These are phyloP conservation scores for Aspergillus pseudonomiae DNA, from an alignment of 2,329 filamentous ascomycete genomes.

Conservation along the genomic window DNA sequence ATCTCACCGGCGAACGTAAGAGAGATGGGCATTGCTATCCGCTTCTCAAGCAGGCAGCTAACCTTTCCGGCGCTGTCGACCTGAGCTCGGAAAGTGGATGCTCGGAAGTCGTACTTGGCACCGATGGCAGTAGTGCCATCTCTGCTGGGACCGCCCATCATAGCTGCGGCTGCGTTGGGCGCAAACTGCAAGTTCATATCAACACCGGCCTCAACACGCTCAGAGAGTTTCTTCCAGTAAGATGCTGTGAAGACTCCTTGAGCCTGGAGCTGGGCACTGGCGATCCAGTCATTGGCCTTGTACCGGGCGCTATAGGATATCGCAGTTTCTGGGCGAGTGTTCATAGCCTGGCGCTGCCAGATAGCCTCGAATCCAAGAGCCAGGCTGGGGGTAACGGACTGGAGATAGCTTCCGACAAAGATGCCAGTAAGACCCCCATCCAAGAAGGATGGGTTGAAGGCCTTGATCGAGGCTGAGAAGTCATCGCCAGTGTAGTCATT, in stretches of 20 bases:
- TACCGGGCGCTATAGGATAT: conserved; percentile 91
- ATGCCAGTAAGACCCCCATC: conserved; percentile 94
- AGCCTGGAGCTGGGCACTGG: conserved; percentile 83
- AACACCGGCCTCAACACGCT: conserved; percentile 94
- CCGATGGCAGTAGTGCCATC: conserved; percentile 90
- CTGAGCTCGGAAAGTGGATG: conserved; percentile 93
- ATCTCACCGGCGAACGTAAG: conserved; percentile 96
- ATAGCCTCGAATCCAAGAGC: conserved; percentile 89
- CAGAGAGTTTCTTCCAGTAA: conserved; percentile 91
- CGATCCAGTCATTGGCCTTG: conserved; percentile 90
- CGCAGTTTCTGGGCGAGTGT: conserved; percentile 85
- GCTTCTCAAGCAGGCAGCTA: conserved; percentile 90
- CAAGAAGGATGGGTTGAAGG: conserved; percentile 90
- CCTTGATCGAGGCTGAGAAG: conserved; percentile 91
- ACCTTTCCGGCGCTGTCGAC: conserved; percentile 94
- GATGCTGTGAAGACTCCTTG: conserved; percentile 86
- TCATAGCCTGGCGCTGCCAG: conserved; percentile 85
- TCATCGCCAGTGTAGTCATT: conserved; percentile 93
- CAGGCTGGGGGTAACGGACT: conserved; percentile 84
- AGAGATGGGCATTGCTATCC: conserved; percentile 86
- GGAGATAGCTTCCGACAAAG: conserved; percentile 92
- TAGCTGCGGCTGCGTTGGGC: conserved; percentile 62
- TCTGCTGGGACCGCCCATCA: conserved; percentile 79
- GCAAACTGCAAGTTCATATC: conserved; percentile 88
- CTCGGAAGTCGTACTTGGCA: conserved; percentile 97